Conservation (phyloP, 768 basidiomycete genomes). For the Termitomyces sp. region DNA sequence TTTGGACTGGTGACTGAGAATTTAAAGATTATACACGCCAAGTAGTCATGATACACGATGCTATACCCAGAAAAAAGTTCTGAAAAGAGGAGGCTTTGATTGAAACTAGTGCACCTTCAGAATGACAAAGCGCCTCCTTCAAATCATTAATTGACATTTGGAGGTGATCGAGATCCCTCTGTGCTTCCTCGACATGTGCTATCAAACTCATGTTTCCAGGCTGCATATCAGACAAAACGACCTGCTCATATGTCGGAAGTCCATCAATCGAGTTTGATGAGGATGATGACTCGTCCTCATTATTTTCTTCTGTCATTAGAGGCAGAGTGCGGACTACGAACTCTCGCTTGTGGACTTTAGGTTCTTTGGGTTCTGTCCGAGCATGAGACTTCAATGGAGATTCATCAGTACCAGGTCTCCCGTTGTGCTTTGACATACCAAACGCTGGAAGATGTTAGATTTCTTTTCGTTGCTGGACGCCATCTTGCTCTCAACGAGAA, state of each 20-base stretch:
- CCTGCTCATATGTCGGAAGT: not conserved
- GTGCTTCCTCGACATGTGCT: too few species aligned
- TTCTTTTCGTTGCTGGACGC: not conserved
- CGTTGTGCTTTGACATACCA: not conserved
- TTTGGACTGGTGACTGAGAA: not conserved
- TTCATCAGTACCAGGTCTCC: not conserved
- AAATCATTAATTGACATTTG: too few species aligned
- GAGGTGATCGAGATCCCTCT: not conserved
- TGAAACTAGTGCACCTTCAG: not conserved
- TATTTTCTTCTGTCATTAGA: not conserved
- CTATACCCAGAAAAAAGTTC: not conserved
- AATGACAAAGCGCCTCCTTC: not conserved
- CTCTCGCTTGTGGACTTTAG: not conserved
- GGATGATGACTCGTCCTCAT: not conserved
- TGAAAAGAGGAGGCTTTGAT: not conserved
- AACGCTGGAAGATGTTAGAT: not conserved
- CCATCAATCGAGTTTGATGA: not conserved
- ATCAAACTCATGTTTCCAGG: not conserved
- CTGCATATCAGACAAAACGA: not conserved
- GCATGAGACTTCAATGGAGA: not conserved
- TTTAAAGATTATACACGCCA: not conserved
- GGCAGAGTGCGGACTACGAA: not conserved
- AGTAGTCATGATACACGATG: too few species aligned
- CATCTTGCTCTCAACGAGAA: constrained; percentile 3
- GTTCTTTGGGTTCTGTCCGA: not conserved